A percentile compares a stretch with the other conserved stretches of the same genome.
Evolutionary conservation across 176 grass and related monocot species (phyloP).

Genomic region (Carex myosuroides): DNA sequence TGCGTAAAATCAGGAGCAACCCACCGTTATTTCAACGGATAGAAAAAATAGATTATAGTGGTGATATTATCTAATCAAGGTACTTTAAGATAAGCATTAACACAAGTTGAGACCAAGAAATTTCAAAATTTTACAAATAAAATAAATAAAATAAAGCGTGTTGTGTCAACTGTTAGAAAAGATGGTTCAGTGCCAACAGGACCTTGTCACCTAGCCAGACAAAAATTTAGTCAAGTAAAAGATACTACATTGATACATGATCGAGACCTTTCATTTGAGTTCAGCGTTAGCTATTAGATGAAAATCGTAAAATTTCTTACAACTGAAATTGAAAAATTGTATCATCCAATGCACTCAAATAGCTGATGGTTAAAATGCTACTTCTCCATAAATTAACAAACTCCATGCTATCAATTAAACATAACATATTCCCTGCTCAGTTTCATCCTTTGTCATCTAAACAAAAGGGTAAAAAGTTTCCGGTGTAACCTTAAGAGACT

Average conservation of each 20-base stretch:
- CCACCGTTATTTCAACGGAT: background rate
- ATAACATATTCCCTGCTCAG: background rate
- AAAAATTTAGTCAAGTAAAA: background rate
- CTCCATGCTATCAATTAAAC: background rate
- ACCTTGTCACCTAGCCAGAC: background rate
- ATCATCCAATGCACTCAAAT: background rate
- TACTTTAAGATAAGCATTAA: conserved; percentile 9
- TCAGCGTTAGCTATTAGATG: background rate
- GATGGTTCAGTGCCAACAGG: background rate
- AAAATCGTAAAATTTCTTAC: background rate
- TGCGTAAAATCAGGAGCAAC: background rate
- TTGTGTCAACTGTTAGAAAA: background rate
- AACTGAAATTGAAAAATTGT: background rate
- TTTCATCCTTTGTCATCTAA: background rate
- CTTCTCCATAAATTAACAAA: background rate
- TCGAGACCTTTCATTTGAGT: background rate
- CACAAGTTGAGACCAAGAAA: background rate
- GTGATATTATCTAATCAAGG: background rate
- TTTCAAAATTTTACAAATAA: background rate
- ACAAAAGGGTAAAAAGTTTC: background rate
- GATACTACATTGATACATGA: background rate
- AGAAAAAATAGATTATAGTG: background rate
- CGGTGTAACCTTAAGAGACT: background rate
- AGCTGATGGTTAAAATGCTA: background rate
- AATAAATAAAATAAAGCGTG: background rate